These are phyloP conservation scores for Malania oleifera DNA, from an alignment of 164 flowering plant genomes.

Conservation along the genomic window DNA sequence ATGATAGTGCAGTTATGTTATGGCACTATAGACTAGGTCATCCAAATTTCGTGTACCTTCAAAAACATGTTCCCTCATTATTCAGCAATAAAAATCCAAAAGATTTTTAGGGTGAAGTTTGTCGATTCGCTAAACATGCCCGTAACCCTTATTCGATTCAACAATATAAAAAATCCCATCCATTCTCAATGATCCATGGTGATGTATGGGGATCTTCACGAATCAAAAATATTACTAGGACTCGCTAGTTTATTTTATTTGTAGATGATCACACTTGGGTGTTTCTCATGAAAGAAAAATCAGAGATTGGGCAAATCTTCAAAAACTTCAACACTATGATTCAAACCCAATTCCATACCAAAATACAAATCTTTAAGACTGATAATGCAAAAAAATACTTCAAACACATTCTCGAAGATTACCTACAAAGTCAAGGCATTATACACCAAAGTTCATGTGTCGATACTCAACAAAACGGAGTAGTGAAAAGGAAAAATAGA, in stretches of 20 bases:
- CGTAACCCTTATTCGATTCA: background rate
- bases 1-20: too few species aligned
- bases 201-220: background rate
- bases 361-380: background rate
- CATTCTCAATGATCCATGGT: background rate
- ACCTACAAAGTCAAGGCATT: background rate
- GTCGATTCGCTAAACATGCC: background rate
- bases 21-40: too few species aligned
- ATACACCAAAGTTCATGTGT: background rate
- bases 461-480: background rate
- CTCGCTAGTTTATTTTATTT: background rate
- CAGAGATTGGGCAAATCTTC: background rate
- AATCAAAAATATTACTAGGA: background rate
- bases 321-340: background rate
- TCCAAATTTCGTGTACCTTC: background rate
- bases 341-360: background rate
- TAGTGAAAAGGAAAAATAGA: too few species aligned
- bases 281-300: background rate
- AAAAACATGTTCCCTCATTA: background rate
- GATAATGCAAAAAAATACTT: background rate
- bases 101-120: background rate
- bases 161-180: background rate
- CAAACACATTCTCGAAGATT: background rate
- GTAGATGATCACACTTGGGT: background rate
- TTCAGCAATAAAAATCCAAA: background rate